Evolutionary conservation across 2,329 filamentous ascomycete species (phyloP).

Genomic region (Cordyceps pruinosa): DNA sequence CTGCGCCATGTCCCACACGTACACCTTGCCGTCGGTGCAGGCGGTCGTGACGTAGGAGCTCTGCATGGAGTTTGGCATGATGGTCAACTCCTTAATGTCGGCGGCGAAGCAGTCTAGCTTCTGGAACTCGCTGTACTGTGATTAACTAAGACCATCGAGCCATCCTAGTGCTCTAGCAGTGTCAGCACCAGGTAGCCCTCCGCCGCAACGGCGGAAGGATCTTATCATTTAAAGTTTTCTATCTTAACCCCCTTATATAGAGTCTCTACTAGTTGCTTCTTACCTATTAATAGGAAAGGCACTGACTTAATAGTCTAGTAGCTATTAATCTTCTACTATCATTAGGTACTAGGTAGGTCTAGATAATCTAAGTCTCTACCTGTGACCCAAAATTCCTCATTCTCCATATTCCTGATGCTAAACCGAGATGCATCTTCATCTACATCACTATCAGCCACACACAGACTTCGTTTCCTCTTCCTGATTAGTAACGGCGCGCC

Average conservation of each 20-base stretch:
- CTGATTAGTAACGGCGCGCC: not conserved
- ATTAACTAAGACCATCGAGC: too few relatives aligned
- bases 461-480: not conserved
- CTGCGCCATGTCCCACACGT: constrained; percentile 55
- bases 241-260: too few relatives aligned
- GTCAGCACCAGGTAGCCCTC: too few relatives aligned
- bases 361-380: not conserved
- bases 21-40: constrained; percentile 55
- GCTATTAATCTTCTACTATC: too few relatives aligned
- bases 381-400: not conserved
- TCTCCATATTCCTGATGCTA: not conserved
- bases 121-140: constrained; percentile 41
- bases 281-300: too few relatives aligned
- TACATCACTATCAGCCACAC: not conserved
- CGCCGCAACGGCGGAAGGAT: too few relatives aligned
- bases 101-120: constrained; percentile 51
- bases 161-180: too few relatives aligned
- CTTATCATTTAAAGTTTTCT: too few relatives aligned
- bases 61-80: constrained; percentile 46
- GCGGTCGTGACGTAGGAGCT: constrained; percentile 52
- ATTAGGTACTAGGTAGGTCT: not conserved
- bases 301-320: too few relatives aligned
- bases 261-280: too few relatives aligned
- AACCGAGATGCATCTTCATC: not conserved
- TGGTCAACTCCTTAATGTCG: constrained; percentile 57